Evolutionary conservation across 192 early-diverging fungal species (phyloP).

Genomic region (Gryganskiella cystojenkinii): DNA sequence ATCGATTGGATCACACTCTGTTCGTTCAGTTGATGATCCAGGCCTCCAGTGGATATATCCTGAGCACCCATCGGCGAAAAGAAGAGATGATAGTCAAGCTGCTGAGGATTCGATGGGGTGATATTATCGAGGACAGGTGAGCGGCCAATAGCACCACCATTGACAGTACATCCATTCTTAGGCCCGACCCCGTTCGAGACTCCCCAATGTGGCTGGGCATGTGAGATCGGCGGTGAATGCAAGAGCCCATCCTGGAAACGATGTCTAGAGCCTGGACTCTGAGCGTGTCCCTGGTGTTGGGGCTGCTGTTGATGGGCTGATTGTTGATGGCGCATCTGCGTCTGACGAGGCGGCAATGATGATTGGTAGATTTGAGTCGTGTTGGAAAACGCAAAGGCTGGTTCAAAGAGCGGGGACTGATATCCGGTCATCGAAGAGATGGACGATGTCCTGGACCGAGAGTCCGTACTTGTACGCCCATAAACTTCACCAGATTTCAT

Average conservation of each 20-base stretch:
- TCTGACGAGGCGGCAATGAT: neutral
- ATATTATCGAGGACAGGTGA: slow-evolving; percentile 17
- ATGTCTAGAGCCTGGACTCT: slow-evolving; percentile 12
- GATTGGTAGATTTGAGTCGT: slow-evolving; percentile 4
- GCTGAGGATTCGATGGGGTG: neutral
- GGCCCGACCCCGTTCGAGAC: neutral
- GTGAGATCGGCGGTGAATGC: slow-evolving; percentile 20
- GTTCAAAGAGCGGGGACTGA: slow-evolving; percentile 37
- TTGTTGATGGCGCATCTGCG: neutral
- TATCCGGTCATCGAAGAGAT: slow-evolving; percentile 35
- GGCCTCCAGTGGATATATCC: slow-evolving; percentile 5
- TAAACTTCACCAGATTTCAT: too few species aligned
- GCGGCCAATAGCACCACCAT: neutral
- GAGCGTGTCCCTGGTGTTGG: slow-evolving; percentile 1
- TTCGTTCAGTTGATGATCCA: slow-evolving; percentile 34
- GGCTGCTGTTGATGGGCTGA: slow-evolving; percentile 2
- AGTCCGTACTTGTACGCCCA: too few species aligned
- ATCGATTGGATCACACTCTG: slow-evolving; percentile 49
- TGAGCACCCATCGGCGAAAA: slow-evolving; percentile 3
- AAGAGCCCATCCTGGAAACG: slow-evolving; percentile 18
- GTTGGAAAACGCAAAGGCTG: slow-evolving; percentile 18
- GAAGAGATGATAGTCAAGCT: slow-evolving; percentile 31
- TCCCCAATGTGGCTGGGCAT: slow-evolving; percentile 21
- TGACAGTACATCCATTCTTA: slow-evolving; percentile 7
- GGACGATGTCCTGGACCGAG: slow-evolving; percentile 32